Conservation (phyloP, 1,284 basidiomycete species). For the Papiliotrema laurentii region DNA sequence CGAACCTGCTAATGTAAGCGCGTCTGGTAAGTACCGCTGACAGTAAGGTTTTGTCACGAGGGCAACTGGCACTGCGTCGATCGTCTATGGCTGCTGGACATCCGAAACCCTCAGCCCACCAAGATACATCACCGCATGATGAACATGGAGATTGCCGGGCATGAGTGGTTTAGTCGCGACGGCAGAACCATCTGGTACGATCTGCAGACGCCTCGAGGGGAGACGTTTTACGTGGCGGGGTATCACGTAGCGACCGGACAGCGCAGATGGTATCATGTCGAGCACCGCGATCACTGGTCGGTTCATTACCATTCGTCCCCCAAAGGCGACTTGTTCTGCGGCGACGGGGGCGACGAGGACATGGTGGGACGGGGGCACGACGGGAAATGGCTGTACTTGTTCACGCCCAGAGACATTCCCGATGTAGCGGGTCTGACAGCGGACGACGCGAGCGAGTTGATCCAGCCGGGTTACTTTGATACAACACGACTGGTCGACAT, state of each 20-base stretch:
- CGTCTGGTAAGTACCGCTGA: neutral
- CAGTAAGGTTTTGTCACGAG: slow-evolving; percentile 16
- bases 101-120: slow-evolving; percentile 4
- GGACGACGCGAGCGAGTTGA: slow-evolving; percentile 6
- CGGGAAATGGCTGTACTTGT: slow-evolving; percentile 19
- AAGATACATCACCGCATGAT: slow-evolving; percentile 18
- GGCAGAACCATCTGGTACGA: slow-evolving; percentile 21
- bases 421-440: slow-evolving; percentile 18
- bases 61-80: slow-evolving; percentile 24
- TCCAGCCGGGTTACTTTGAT: slow-evolving; percentile 12
- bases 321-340: slow-evolving; percentile 12
- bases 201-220: slow-evolving; percentile 20
- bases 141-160: slow-evolving; percentile 29
- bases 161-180: slow-evolving; percentile 22
- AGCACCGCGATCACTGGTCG: slow-evolving; percentile 17
- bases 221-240: slow-evolving; percentile 18
- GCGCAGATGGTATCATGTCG: slow-evolving; percentile 14
- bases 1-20: slow-evolving; percentile 12
- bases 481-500: slow-evolving; percentile 15
- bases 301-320: slow-evolving; percentile 19
- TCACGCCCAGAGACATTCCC: slow-evolving; percentile 11
- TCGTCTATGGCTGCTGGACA: slow-evolving; percentile 16
- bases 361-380: slow-evolving; percentile 17
- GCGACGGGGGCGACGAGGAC: slow-evolving; percentile 16
- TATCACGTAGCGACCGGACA: slow-evolving; percentile 16